Percentiles rank a stretch among this genome's conserved stretches.
phyloP scores from a whole-genome alignment of 2,329 filamentous ascomycete genomes.

The Colletotrichum sp. region DNA sequence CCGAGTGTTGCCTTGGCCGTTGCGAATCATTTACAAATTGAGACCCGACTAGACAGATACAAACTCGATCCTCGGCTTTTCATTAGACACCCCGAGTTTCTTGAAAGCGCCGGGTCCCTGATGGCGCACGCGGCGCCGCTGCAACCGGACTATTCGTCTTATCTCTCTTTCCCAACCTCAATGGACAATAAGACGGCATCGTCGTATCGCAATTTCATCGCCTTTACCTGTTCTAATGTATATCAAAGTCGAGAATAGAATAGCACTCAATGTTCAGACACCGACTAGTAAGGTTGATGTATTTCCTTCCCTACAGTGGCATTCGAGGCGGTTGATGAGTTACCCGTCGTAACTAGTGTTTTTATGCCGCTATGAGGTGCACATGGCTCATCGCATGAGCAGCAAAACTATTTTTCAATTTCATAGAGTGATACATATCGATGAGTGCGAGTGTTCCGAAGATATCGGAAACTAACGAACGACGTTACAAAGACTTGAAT shows the following conservation, averaged over 20 bases:
- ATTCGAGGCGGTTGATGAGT: no score
- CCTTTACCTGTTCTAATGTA: background rate
- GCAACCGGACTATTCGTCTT: background rate
- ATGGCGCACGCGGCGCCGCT: background rate
- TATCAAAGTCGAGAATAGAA: background rate
- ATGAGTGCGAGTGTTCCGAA: no score
- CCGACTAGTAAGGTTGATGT: no score
- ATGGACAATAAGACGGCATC: background rate
- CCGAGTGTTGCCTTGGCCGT: background rate
- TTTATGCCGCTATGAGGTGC: no score
- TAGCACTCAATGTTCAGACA: no score
- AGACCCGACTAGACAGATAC: background rate
- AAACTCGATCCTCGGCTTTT: background rate
- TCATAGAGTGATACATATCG: no score
- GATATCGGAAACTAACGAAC: accelerated
- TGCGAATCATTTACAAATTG: background rate
- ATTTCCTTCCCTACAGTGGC: accelerated
- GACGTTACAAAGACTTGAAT: no score
- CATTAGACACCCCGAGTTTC: background rate
- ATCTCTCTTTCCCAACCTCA: background rate
- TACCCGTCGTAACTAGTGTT: no score
- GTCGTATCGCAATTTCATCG: background rate
- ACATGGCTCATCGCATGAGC: no score
- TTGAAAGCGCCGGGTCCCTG: background rate
- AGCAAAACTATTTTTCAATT: no score